Percentiles rank a stretch among this genome's conserved stretches.
phyloP scores from a whole-genome alignment of 192 early-diverging fungal genomes.

The Podila horticola region DNA sequence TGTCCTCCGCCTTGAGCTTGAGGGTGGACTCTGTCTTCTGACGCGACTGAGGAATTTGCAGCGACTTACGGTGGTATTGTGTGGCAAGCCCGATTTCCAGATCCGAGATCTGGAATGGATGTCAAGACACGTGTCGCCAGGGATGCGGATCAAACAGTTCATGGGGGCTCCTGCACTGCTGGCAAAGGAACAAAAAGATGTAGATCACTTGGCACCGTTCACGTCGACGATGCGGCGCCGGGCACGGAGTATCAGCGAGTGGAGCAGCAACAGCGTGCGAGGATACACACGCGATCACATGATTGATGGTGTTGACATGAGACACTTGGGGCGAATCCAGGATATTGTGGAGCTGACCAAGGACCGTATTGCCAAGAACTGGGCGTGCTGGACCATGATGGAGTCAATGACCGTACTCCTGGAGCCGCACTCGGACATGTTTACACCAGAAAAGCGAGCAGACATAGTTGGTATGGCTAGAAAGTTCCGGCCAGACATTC shows the following conservation, averaged over 20 bases:
- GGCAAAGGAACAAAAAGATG: neutral
- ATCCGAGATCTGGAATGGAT: neutral
- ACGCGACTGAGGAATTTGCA: neutral
- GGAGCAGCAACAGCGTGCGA: neutral
- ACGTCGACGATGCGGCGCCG: neutral
- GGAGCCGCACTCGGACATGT: too few species aligned
- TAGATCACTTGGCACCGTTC: neutral
- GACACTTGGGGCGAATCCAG: neutral
- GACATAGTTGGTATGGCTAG: too few species aligned
- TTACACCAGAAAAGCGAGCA: too few species aligned
- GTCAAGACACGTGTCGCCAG: neutral
- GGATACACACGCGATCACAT: neutral
- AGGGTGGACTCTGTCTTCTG: neutral
- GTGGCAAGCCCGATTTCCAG: neutral
- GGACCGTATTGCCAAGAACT: neutral
- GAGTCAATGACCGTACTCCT: neutral
- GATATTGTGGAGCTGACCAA: neutral
- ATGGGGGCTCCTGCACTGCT: too few species aligned
- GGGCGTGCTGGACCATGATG: neutral
- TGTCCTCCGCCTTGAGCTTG: neutral
- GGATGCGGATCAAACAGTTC: neutral
- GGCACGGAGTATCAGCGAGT: neutral
- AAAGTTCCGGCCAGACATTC: too few species aligned
- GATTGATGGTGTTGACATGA: constrained; percentile 1
- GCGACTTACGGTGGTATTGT: neutral